Conservation (phyloP, 352 stramenopile genomes). For the Phytophthora fragariaefolia region DNA sequence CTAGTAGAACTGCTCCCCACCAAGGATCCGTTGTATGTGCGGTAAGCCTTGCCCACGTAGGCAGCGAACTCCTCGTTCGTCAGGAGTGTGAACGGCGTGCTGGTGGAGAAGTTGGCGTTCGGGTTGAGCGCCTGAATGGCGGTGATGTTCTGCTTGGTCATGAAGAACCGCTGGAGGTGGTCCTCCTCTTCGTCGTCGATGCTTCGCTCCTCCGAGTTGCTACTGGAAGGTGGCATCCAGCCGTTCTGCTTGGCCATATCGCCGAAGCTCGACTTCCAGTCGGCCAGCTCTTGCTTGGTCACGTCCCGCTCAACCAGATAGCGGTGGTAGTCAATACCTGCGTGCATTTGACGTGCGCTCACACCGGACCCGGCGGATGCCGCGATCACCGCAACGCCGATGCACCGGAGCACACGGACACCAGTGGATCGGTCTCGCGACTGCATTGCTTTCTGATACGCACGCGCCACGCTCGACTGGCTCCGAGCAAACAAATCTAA, state of each 20-base stretch:
- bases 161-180: constrained; percentile 51
- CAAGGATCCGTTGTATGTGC: constrained; percentile 20
- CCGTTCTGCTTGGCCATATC: constrained; percentile 39
- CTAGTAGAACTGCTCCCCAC: constrained; percentile 10
- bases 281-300: constrained; percentile 37
- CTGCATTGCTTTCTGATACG: constrained; percentile 16
- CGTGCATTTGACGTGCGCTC: constrained; percentile 44
- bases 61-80: constrained; percentile 58
- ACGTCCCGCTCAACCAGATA: constrained; percentile 42
- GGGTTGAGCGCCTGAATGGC: constrained; percentile 45
- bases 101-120: constrained; percentile 53
- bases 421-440: constrained; percentile 10
- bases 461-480: constrained; percentile 15
- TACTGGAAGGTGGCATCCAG: constrained; percentile 34
- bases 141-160: constrained; percentile 53
- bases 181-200: constrained; percentile 46
- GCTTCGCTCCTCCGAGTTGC: constrained; percentile 35
- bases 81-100: constrained; percentile 63
- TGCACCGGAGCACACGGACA: constrained; percentile 3
- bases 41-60: constrained; percentile 43
- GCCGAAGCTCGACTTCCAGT: constrained; percentile 43
- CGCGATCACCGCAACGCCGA: constrained; percentile 17
- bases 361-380: constrained; percentile 14
- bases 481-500: constrained; percentile 29
- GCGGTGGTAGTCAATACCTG: constrained; percentile 46